phyloP scores from a whole-genome alignment of 805 yeast genomes.

The Blastobotrys terrestris region DNA sequence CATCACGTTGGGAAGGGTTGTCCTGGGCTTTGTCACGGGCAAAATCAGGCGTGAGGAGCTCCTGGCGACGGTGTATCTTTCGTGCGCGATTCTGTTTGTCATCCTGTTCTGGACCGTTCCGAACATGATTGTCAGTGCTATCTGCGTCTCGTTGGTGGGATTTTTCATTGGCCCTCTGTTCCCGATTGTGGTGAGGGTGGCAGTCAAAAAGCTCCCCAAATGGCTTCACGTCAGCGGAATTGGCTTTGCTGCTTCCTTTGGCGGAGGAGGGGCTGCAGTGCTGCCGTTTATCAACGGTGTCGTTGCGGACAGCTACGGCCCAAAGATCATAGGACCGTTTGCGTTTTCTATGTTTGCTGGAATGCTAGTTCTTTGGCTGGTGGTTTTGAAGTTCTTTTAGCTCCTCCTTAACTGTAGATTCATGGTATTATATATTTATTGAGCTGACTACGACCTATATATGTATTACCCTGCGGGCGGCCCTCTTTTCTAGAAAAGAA shows the following conservation, averaged over 20 bases:
- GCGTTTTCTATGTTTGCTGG: conserved; percentile 19
- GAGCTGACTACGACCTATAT: no score
- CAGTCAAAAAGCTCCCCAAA: conserved; percentile 56
- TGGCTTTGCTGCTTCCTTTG: conserved; percentile 70
- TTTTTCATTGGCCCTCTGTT: conserved; percentile 62
- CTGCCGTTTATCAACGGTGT: conserved; percentile 62
- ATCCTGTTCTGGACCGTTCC: conserved; percentile 46
- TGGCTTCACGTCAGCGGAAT: conserved; percentile 58
- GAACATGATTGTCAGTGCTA: conserved; percentile 39
- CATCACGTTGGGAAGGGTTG: conserved; percentile 55
- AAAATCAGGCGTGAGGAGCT: conserved; percentile 15
- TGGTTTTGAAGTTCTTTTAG: conserved; percentile 14
- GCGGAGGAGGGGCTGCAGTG: conserved; percentile 79
- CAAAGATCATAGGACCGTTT: conserved; percentile 23
- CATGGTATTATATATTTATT: no score
- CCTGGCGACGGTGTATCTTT: conserved; percentile 24
- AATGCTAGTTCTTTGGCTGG: conserved; percentile 23
- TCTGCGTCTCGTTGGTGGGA: conserved; percentile 46
- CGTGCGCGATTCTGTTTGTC: conserved; percentile 35
- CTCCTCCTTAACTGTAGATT: no score
- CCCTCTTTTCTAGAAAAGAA: no score
- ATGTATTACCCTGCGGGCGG: no score
- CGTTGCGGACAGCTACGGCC: conserved; percentile 29
- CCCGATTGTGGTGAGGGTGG: conserved; percentile 64
- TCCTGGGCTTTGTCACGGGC: conserved; percentile 38